Conservation (phyloP, 208 protist genomes). For the Naegleria fowleri region DNA sequence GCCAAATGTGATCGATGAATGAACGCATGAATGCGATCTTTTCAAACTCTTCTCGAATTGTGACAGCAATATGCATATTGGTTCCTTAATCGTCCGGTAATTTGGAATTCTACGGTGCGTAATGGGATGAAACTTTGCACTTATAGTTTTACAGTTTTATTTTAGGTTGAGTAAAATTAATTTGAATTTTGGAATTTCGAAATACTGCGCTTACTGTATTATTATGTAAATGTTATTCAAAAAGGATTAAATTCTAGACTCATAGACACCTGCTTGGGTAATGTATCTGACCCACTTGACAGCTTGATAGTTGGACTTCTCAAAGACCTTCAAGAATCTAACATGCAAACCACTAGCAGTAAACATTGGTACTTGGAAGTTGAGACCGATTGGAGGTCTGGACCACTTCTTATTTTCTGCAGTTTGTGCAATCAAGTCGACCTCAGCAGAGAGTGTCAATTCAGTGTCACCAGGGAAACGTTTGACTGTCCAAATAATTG, state of each 20-base stretch:
- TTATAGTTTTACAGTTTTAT: background rate
- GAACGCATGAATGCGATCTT: no score
- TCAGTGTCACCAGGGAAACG: slow-evolving; percentile 70
- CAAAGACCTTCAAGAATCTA: slow-evolving; percentile 79
- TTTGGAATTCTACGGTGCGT: no score
- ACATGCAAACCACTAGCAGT: slow-evolving; percentile 90
- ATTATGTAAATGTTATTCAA: background rate
- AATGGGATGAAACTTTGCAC: no score
- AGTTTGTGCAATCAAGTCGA: slow-evolving; percentile 76
- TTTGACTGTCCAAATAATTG: slow-evolving; percentile 81
- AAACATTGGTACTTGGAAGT: slow-evolving; percentile 89
- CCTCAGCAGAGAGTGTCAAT: slow-evolving; percentile 72
- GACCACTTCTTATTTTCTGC: slow-evolving; percentile 69
- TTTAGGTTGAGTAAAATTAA: background rate
- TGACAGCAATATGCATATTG: no score
- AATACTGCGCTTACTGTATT: background rate
- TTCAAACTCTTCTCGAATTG: no score
- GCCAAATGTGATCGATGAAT: background rate
- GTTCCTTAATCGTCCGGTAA: no score
- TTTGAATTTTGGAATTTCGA: background rate
- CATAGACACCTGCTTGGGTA: slow-evolving; percentile 91
- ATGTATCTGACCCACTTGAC: slow-evolving; percentile 98
- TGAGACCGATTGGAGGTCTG: slow-evolving; percentile 85
- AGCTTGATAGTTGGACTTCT: slow-evolving; percentile 69
- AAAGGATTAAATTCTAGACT: slow-evolving; percentile 74